A percentile compares a stretch with the other conserved stretches of the same genome.
These are phyloP conservation scores for Suhomyces prunicola DNA, from an alignment of 805 yeast genomes.

Conservation along the genomic window DNA sequence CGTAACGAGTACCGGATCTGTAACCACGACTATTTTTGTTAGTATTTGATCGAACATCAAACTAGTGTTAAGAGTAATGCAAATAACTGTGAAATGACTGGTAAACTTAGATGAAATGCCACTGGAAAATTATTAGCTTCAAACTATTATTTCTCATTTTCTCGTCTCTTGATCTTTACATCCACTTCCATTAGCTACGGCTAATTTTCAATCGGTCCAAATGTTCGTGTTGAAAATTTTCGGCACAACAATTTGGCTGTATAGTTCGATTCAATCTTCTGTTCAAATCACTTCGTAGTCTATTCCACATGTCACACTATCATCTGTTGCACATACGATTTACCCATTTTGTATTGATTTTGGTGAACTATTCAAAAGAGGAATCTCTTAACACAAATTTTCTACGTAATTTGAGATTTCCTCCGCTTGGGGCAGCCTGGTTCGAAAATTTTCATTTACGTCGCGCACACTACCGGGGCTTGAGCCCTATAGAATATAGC, in stretches of 20 bases:
- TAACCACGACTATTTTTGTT: constrained; percentile 71
- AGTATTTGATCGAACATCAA: constrained; percentile 2
- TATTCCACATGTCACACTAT: background rate
- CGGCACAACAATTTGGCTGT: background rate
- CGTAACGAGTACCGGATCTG: constrained; percentile 99
- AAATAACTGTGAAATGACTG: background rate
- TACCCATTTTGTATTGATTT: constrained; percentile 31
- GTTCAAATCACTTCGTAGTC: background rate
- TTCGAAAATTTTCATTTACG: constrained; percentile 9
- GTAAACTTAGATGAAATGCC: background rate
- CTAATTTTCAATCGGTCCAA: background rate
- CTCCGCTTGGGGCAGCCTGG: background rate
- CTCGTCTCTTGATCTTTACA: background rate
- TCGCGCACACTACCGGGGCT: constrained; percentile 3
- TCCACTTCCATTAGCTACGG: background rate
- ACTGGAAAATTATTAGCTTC: background rate
- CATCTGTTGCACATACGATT: constrained; percentile 29
- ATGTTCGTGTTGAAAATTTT: background rate
- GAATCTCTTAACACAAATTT: constrained; percentile 1
- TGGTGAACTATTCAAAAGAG: constrained; percentile 12
- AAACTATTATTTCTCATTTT: background rate
- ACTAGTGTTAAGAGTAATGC: background rate
- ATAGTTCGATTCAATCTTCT: background rate
- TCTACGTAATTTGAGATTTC: constrained; percentile 1
- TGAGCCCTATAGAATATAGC: constrained; percentile 1